phyloP scores from a whole-genome alignment of 2,329 filamentous ascomycete genomes.

The Atkinsonella texensis region DNA sequence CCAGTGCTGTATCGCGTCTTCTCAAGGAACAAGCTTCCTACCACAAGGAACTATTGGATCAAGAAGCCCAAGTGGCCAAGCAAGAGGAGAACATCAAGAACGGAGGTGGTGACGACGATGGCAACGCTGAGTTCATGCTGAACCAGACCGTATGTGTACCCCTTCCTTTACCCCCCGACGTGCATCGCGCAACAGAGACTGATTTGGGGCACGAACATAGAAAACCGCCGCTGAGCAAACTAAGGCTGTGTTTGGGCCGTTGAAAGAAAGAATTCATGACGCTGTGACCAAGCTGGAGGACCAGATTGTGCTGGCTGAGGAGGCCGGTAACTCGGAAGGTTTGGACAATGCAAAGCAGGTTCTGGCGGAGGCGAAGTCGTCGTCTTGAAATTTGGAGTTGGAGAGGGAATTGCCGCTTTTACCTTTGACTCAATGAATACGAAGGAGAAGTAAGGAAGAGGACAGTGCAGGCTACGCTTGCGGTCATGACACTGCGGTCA shows the following conservation, averaged over 20 bases:
- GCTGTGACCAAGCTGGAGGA: conserved; percentile 64
- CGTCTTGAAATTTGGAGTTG: neutral
- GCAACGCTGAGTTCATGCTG: conserved; percentile 66
- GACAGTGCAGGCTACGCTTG: too few relatives aligned
- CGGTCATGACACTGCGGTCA: neutral
- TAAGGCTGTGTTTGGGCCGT: conserved; percentile 62
- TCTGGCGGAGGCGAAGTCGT: conserved; percentile 35
- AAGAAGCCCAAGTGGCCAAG: conserved; percentile 58
- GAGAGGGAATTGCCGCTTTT: too few relatives aligned
- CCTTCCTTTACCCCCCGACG: neutral
- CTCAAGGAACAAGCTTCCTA: conserved; percentile 89
- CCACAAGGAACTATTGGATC: conserved; percentile 69
- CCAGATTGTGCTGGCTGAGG: conserved; percentile 48
- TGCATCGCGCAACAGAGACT: neutral
- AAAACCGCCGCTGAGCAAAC: conserved; percentile 77
- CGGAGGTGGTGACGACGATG: conserved; percentile 44
- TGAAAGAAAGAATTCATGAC: conserved; percentile 59
- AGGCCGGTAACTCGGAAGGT: conserved; percentile 34
- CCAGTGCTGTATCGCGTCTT: conserved; percentile 66
- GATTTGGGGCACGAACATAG: conserved; percentile 29
- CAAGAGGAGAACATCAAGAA: conserved; percentile 48
- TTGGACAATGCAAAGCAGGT: conserved; percentile 43
- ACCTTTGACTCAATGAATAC: too few relatives aligned
- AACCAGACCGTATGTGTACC: conserved; percentile 65
- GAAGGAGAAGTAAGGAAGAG: neutral